phyloP scores from a whole-genome alignment of 306 rosid species.

The Quercus suber region DNA sequence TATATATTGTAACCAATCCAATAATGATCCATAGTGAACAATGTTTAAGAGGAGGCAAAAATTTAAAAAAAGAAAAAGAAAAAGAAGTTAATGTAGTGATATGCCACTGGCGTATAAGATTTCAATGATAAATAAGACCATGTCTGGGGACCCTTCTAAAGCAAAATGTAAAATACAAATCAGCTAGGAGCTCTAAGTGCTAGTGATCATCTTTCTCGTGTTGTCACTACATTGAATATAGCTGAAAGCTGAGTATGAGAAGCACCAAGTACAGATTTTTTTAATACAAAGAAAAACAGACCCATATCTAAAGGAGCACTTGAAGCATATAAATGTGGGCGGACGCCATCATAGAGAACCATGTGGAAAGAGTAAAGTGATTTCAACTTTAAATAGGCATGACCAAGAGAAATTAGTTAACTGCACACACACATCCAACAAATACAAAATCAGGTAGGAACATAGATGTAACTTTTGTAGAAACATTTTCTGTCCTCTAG shows the following conservation, averaged over 20 bases:
- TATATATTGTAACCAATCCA: not conserved
- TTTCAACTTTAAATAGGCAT: constrained; percentile 8
- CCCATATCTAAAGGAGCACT: not conserved
- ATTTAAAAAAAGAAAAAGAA: not conserved
- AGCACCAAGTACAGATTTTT: not conserved
- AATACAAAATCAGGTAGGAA: not conserved
- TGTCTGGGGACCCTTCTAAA: constrained; percentile 30
- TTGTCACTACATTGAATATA: not conserved
- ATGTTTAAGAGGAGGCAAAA: not conserved
- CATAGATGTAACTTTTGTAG: not conserved
- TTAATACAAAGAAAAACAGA: not conserved
- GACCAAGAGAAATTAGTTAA: not conserved
- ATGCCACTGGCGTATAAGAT: not conserved
- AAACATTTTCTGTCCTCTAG: not conserved
- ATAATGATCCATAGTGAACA: not conserved
- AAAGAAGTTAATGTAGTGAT: too few species aligned
- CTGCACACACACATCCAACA: not conserved
- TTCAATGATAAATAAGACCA: constrained; percentile 24
- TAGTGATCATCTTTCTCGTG: not conserved
- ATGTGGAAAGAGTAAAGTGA: constrained; percentile 16
- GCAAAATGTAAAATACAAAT: constrained; percentile 29
- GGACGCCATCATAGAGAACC: constrained; percentile 25
- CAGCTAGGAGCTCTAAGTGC: constrained; percentile 19
- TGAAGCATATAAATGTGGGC: constrained; percentile 12
- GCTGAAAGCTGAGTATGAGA: not conserved